phyloP scores from a whole-genome alignment of 345 rosid species.

The Salix caprea region DNA sequence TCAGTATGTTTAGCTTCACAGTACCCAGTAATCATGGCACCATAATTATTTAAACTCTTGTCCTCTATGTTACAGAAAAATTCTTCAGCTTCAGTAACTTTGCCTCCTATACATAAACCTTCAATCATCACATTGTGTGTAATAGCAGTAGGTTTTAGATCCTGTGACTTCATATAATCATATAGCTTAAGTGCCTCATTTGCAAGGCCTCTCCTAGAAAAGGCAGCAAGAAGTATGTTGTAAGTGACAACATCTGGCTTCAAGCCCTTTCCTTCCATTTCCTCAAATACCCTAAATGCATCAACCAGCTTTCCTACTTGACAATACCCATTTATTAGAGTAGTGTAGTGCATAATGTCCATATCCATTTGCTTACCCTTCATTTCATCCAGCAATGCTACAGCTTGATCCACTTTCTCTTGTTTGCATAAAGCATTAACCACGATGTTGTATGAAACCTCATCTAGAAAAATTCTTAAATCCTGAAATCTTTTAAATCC shows the following conservation, averaged over 20 bases:
- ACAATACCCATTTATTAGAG: constrained; percentile 61
- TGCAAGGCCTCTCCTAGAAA: too few species aligned
- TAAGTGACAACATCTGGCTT: constrained; percentile 53
- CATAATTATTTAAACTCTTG: constrained; percentile 38
- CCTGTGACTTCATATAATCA: too few species aligned
- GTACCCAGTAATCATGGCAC: constrained; percentile 61
- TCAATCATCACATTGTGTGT: constrained; percentile 57
- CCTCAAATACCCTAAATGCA: constrained; percentile 46
- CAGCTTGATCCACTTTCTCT: constrained; percentile 56
- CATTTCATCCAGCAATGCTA: constrained; percentile 53
- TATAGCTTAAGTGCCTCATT: too few species aligned
- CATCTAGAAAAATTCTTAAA: constrained; percentile 47
- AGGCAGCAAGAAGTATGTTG: constrained; percentile 32
- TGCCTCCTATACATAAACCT: constrained; percentile 61
- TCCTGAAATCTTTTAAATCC: constrained; percentile 36
- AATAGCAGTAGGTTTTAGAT: constrained; percentile 27
- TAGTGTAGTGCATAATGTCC: constrained; percentile 65
- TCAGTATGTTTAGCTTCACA: constrained; percentile 38
- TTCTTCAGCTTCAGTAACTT: constrained; percentile 55
- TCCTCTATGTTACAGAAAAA: constrained; percentile 38
- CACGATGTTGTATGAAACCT: constrained; percentile 49
- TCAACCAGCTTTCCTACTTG: constrained; percentile 38
- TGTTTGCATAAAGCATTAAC: constrained; percentile 57
- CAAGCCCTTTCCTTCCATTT: constrained; percentile 46
- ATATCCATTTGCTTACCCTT: constrained; percentile 37